Evolutionary conservation across 163 green algal species (phyloP), one percentile per base, ranked within the genome.

Genomic region (Scenedesmus sp.): DNA sequence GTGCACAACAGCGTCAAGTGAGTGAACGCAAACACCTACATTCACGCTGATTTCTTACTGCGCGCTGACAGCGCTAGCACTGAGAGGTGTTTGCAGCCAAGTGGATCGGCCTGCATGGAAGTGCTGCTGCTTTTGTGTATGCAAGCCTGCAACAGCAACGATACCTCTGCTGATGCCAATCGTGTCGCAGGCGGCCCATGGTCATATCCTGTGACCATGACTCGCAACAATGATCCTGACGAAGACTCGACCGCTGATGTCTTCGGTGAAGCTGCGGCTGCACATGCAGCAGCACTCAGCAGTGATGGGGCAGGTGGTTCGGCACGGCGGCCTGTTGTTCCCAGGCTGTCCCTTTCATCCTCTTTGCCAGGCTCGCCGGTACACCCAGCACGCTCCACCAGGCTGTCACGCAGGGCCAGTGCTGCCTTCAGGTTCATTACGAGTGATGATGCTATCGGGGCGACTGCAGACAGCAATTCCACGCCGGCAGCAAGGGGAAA

Each of bases 321-420:
- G 7, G 49, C 51, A 1, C 35, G 53, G 46, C 46, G 73, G 49
- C 86, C 73, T 37, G 49, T 90, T 43, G 86, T 90, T 5, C 86
- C 86, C 20, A 51, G 86, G 49, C 40, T 91, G 35, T 87, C 53
- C 0, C 78, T 87, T 37, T 78, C 87, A 24, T 30, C 26, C 7
- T 43, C 37, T 22, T 16, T 35, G 43, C 46, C 51, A 33, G 53
- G 22, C 22, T 51, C 56, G 37, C 24, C 78, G 37, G 40, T 56
- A 24, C 43, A 30, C 18, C 46, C 46, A 12, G 6, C 12, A 24
- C 61, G 87, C 1, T 91, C 87, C 22, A 89, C 6, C 26, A 65
- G 84, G 84, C 61, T 89, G 22, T 89, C 84, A 20, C 20, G 43
- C 24, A 81, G 84, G 42, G 24, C 43, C 26, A 89, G 61, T 24